Base-by-base conservation (phyloP, 192 early-diverging fungal species). In the Entomortierella beljakovae region DNA sequence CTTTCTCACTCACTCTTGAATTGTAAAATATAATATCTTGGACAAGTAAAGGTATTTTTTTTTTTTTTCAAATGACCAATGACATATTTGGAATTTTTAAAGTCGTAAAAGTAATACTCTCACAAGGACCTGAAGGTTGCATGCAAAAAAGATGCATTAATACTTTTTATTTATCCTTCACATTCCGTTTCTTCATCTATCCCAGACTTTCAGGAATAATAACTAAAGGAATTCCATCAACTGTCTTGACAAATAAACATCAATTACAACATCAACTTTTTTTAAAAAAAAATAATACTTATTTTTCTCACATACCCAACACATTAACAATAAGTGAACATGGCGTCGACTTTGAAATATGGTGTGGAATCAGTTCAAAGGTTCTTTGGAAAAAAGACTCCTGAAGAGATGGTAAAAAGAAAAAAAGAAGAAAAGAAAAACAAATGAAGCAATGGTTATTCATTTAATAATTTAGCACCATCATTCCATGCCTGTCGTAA, bases 311-410 rank as follows among this genome's bases (percentile, higher is more conserved):
- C n/a, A n/a, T n/a, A n/a, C n/a, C n/a, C n/a, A n/a, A n/a, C n/a
- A n/a, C n/a, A 28, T 5, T 28, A 51, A 64, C 20, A 37, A 50
- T 11, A 40, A 23, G 26, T 22, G 16, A 49, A 6, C 52, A 79
- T 79, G 74, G 74, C 74, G 58, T 79, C 74, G 26, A 70, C 67
- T 9, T 60, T 79, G 22, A 79, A 79, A 54, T 43, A 52, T 11
- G 64, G 71, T 20, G 69, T 80, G 40, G 79, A 77, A 35, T 81
- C 79, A 18, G 72, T 87, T 37, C 88, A 89, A 53, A 71, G 85
- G 54, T 85, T 89, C 58, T 87, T 89, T 85, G 88, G 88, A 40
- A 89, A 89, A 59, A 85, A 84, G 59, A 81, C 83, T 7, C 85
- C 84, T 49, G 88, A 89, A 55, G 88, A 89, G 66, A 67, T 87